A percentile compares a stretch with the other conserved stretches of the same genome.
Conservation (phyloP, 2,329 filamentous ascomycete species). For the Colletotrichum navitas region DNA sequence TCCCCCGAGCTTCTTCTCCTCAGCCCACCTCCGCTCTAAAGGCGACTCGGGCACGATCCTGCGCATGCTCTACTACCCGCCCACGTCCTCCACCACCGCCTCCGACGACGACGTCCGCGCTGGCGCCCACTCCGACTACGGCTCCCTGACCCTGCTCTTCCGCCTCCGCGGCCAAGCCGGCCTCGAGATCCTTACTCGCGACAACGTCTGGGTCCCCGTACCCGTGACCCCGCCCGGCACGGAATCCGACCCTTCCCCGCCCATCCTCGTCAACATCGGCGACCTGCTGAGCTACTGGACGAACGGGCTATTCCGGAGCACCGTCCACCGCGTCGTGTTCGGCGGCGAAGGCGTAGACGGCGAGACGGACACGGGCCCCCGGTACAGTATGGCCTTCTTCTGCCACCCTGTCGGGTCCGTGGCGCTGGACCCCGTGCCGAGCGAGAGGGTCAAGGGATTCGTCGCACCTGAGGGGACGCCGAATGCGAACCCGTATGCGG, state of each 20-base stretch:
- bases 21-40: slow-evolving; percentile 60
- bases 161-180: slow-evolving; percentile 87
- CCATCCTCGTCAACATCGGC: slow-evolving; percentile 84
- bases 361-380: slow-evolving; percentile 63
- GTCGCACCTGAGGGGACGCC: slow-evolving; percentile 49
- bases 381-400: slow-evolving; percentile 78
- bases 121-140: slow-evolving; percentile 93
- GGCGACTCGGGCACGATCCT: slow-evolving; percentile 70
- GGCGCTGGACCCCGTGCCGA: slow-evolving; percentile 70
- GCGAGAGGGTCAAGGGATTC: slow-evolving; percentile 64
- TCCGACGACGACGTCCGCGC: slow-evolving; percentile 78
- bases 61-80: slow-evolving; percentile 80
- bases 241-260: slow-evolving; percentile 71
- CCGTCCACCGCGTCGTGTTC: slow-evolving; percentile 90
- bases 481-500: slow-evolving; percentile 61
- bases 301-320: slow-evolving; percentile 85
- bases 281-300: slow-evolving; percentile 88
- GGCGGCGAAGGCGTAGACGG: slow-evolving; percentile 48
- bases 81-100: slow-evolving; percentile 59
- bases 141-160: slow-evolving; percentile 81
- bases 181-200: slow-evolving; percentile 80
- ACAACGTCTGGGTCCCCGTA: slow-evolving; percentile 71
- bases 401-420: slow-evolving; percentile 71
- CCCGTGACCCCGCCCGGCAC: slow-evolving; percentile 74
- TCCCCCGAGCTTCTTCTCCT: slow-evolving; percentile 66